Base-by-base conservation (phyloP, 192 early-diverging fungal genomes). In the Rhizoclosmatium sp. region DNA sequence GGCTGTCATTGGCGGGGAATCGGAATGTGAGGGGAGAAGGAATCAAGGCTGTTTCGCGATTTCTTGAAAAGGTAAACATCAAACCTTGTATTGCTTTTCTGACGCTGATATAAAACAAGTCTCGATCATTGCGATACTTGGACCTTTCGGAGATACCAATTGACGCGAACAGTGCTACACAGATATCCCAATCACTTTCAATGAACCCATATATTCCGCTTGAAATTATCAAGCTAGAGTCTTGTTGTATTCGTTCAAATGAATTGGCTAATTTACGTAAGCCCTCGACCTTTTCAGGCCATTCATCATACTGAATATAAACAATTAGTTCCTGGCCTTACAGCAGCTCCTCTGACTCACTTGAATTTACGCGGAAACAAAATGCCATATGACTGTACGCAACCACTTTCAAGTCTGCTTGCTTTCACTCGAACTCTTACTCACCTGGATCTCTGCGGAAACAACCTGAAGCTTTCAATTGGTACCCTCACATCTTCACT, bases 361-460 rank as follows among this genome's bases (percentile, higher is more conserved):
- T 40, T 62, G 21, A 62, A 62, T 21, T 21, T 62, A 19, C 60
- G 60, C 9, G 7, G 21, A 7, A 62, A 62, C 23, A 62, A 62
- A 21, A 62, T 62, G 9, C 60, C 60, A 19, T 62, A 19, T 40
- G 60, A 62, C 23, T 62, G 60, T 40, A 23, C 60, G 60, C 60
- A 4, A 7, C 4, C 21, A 7, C 0, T 62, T 4, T 9, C 60
- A 19, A 19, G 7, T 40, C 60, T 62, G 0, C 23, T 62, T 7
- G 21, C 9, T 40, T 21, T 62, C 23, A 7, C 60, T 7, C 9
- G 7, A 21, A 7, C 19, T 21, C 60, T 62, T 40, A 9, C 9
- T 7, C 23, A 62, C 23, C 23, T 62, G 21, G 60, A 62, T 40
- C 23, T 62, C 7, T 7, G 60, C 9, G 60, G 60, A 19, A 62